These are phyloP conservation scores for Paracoccidioides lutzii DNA, from an alignment of 2,329 filamentous ascomycete species.

Conservation along the genomic window DNA sequence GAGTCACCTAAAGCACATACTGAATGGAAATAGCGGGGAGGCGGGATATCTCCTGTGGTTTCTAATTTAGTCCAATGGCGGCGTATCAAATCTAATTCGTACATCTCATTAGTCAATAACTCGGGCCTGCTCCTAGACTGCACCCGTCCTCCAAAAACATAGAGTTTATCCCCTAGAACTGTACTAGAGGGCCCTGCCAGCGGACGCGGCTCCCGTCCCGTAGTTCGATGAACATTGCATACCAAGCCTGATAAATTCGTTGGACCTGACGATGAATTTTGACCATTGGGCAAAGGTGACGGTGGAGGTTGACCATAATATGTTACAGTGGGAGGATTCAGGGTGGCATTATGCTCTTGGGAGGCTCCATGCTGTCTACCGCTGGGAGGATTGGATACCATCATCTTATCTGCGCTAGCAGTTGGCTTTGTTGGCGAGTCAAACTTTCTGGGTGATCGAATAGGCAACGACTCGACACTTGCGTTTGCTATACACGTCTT, in stretches of 20 bases:
- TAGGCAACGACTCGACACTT: neutral
- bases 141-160: conserved; percentile 86
- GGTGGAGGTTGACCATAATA: conserved; percentile 16
- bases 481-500: neutral
- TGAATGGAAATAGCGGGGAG: conserved; percentile 92
- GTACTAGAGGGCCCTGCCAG: conserved; percentile 92
- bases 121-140: conserved; percentile 73
- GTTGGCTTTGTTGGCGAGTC: neutral
- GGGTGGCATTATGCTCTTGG: neutral
- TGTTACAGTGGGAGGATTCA: conserved; percentile 13
- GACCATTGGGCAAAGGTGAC: conserved; percentile 11
- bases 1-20: conserved; percentile 87
- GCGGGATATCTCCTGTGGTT: conserved; percentile 69
- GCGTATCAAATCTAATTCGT: conserved; percentile 80
- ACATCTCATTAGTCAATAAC: conserved; percentile 69
- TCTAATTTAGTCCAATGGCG: conserved; percentile 90
- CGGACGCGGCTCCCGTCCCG: conserved; percentile 78
- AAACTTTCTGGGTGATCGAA: neutral
- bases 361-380: neutral
- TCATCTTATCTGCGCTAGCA: neutral
- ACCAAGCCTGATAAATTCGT: conserved; percentile 53
- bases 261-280: conserved; percentile 29
- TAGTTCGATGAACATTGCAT: conserved; percentile 65
- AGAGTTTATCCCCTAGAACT: conserved; percentile 86
- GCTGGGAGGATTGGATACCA: neutral